These are phyloP conservation scores for Pyrus communis DNA, from an alignment of 306 rosid genomes.

Conservation along the genomic window DNA sequence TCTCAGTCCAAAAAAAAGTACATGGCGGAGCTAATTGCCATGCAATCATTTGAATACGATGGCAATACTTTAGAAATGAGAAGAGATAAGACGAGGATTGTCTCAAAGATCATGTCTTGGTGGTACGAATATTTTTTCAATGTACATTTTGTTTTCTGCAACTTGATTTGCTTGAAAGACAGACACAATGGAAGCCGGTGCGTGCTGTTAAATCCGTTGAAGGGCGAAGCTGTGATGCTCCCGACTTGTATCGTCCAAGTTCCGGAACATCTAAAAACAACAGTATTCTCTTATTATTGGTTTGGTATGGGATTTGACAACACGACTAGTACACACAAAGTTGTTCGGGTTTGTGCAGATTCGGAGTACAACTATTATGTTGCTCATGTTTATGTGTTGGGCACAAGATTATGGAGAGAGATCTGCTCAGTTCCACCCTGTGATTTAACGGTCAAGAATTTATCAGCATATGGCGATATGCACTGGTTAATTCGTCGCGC, in stretches of 20 bases:
- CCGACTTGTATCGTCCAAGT: not conserved
- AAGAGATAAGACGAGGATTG: no score
- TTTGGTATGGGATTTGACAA: not conserved
- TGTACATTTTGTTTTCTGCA: no score
- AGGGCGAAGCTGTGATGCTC: not conserved
- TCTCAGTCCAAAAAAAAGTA: no score
- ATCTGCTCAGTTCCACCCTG: no score
- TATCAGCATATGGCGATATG: not conserved
- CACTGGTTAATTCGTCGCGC: not conserved
- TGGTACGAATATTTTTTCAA: no score
- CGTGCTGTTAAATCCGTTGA: not conserved
- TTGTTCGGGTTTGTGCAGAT: not conserved
- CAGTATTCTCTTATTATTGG: not conserved
- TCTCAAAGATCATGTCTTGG: no score
- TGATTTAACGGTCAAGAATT: no score
- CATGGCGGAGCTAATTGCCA: no score
- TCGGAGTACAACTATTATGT: not conserved
- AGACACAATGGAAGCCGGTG: not conserved
- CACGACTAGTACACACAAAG: not conserved
- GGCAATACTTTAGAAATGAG: no score
- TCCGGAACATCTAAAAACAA: not conserved
- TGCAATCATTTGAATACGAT: no score
- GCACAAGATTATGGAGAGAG: not conserved
- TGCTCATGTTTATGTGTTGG: not conserved
- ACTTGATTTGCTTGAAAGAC: not conserved